phyloP scores from a whole-genome alignment of 371 early-diverging fungal genomes.

The Mortierella sp. region DNA sequence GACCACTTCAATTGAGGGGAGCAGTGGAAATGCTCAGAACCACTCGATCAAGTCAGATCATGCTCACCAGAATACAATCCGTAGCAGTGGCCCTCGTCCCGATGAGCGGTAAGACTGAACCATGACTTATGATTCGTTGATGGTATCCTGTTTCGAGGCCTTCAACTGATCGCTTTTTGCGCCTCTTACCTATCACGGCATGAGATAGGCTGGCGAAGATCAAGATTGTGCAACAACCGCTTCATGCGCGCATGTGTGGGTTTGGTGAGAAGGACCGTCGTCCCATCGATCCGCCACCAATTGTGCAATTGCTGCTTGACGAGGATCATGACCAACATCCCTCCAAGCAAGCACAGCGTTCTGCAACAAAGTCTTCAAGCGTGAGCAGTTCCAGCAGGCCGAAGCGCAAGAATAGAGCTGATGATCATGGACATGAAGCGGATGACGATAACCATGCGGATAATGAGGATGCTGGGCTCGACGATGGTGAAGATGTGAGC shows the following conservation, averaged over 20 bases:
- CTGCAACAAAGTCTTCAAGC: slow-evolving; percentile 5
- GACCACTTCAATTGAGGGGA: background rate
- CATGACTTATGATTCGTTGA: background rate
- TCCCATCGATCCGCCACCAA: slow-evolving; percentile 77
- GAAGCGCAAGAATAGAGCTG: background rate
- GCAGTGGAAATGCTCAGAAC: background rate
- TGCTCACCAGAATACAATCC: background rate
- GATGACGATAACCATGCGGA: slow-evolving; percentile 9
- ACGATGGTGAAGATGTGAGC: slow-evolving; percentile 16
- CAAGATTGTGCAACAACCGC: slow-evolving; percentile 77
- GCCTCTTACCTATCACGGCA: background rate
- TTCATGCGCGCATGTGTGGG: slow-evolving; percentile 86
- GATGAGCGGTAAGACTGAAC: slow-evolving; percentile 9
- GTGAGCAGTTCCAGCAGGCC: background rate
- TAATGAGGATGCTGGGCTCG: slow-evolving; percentile 9
- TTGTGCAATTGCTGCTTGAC: slow-evolving; percentile 67
- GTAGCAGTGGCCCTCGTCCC: background rate
- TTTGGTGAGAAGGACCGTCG: slow-evolving; percentile 84
- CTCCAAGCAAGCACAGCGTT: slow-evolving; percentile 20
- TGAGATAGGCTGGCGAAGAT: slow-evolving; percentile 40
- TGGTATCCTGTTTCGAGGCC: background rate
- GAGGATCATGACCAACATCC: slow-evolving; percentile 57
- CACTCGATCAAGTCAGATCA: slow-evolving; percentile 6
- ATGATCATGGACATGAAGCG: slow-evolving; percentile 2
- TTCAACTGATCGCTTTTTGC: background rate